Conservation (phyloP, 352 stramenopile genomes). For the Saprolegnia diclina region DNA sequence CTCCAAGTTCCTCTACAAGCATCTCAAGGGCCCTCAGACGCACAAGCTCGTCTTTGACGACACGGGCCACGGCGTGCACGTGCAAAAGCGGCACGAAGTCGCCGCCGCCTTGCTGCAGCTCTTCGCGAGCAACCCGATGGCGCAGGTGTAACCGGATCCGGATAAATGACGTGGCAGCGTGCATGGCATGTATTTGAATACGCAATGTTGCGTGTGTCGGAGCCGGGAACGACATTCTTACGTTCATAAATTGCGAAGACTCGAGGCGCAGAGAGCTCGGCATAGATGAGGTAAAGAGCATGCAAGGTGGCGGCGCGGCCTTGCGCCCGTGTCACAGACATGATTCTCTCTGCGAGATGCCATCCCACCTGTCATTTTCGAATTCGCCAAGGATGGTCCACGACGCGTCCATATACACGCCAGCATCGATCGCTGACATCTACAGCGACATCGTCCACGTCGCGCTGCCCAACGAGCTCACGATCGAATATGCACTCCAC, state of each 20-base stretch:
- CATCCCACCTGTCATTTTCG: not conserved
- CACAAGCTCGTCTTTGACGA: conserved; percentile 35
- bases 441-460: conserved; percentile 20
- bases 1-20: conserved; percentile 31
- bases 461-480: conserved; percentile 31
- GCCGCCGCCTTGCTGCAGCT: not conserved
- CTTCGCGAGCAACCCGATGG: not conserved
- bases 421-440: not conserved
- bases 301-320: no score
- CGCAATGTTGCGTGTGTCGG: no score
- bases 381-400: not conserved
- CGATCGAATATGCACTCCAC: conserved; percentile 48
- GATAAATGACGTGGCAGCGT: no score
- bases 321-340: no score
- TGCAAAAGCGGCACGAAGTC: conserved; percentile 29
- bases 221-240: no score
- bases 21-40: conserved; percentile 30
- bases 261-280: no score
- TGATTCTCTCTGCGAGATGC: no score
- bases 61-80: conserved; percentile 34
- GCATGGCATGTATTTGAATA: no score
- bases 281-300: no score
- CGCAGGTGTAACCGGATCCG: not conserved
- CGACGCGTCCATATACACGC: not conserved
- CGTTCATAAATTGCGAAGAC: no score